Evolutionary conservation across 371 early-diverging fungal species (phyloP).

Genomic region (Synchytrium microbalum): DNA sequence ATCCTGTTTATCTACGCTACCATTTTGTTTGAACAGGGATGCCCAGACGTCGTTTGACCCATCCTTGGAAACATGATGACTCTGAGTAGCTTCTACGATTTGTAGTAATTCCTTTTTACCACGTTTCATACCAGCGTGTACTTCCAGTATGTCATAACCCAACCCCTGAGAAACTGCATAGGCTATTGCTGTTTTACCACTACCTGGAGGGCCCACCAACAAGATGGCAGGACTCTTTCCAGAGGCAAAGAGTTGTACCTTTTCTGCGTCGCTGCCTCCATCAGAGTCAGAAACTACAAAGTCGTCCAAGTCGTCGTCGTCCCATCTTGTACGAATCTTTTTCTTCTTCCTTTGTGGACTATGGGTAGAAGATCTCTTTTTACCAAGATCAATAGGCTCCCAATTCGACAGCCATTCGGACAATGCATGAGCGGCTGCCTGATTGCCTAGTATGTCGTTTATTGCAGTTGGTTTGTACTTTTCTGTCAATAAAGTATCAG

Average conservation of each 20-base stretch:
- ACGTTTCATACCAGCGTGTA: slow-evolving; percentile 57
- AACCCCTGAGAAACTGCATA: slow-evolving; percentile 63
- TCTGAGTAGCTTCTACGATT: slow-evolving; percentile 62
- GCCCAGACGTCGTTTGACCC: neutral
- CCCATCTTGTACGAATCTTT: neutral
- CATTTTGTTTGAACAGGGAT: neutral
- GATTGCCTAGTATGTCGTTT: no score
- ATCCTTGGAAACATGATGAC: slow-evolving; percentile 36
- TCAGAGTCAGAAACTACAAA: neutral
- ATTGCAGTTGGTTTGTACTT: no score
- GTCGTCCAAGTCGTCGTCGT: neutral
- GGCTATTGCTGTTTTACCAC: slow-evolving; percentile 71
- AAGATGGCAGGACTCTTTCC: no score
- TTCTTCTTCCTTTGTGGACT: neutral
- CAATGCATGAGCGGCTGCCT: no score
- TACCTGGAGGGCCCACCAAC: slow-evolving; percentile 61
- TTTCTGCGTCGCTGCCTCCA: neutral
- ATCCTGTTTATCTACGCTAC: no score
- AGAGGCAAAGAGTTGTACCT: neutral
- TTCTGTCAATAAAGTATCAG: no score
- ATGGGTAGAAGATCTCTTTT: no score
- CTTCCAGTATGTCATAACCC: slow-evolving; percentile 69
- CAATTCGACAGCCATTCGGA: no score
- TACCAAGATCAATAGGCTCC: no score
- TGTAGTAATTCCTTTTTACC: slow-evolving; percentile 62